A percentile compares a stretch with the other conserved stretches of the same genome.
phyloP scores from a whole-genome alignment of 768 basidiomycete genomes.

The Russula emetica region DNA sequence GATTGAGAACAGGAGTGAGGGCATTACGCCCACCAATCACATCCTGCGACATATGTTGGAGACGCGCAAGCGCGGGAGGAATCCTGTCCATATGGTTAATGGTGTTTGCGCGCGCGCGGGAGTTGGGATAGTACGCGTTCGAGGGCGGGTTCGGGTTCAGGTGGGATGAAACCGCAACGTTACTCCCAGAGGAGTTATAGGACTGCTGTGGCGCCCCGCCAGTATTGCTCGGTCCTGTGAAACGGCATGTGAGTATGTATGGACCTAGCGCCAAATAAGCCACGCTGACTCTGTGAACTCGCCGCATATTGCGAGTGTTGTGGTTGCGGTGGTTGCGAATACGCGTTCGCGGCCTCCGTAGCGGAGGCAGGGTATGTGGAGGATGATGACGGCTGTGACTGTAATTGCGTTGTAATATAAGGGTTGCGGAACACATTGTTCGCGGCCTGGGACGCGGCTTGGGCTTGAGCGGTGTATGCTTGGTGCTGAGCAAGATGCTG shows the following conservation, averaged over 20 bases:
- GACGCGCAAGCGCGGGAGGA: conserved; percentile 87
- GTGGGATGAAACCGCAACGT: conserved; percentile 27
- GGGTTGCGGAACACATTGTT: conserved; percentile 72
- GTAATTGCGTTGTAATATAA: conserved; percentile 54
- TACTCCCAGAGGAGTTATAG: conserved; percentile 12
- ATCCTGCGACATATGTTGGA: conserved; percentile 87
- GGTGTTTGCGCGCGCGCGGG: conserved; percentile 83
- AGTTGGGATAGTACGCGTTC: conserved; percentile 62
- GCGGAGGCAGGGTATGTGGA: conserved; percentile 34
- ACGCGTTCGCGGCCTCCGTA: conserved; percentile 30
- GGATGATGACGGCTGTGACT: conserved; percentile 34
- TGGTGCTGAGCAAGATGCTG: conserved; percentile 95
- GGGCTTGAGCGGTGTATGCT: conserved; percentile 82
- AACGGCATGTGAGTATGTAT: conserved; percentile 49
- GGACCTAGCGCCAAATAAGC: conserved; percentile 42
- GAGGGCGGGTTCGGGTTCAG: conserved; percentile 53
- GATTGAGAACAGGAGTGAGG: conserved; percentile 87
- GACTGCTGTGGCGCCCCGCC: conserved; percentile 30
- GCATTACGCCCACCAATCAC: conserved; percentile 74
- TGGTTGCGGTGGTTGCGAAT: conserved; percentile 22
- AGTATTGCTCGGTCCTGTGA: conserved; percentile 34
- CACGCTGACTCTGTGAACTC: conserved; percentile 32
- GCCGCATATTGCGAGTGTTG: conserved; percentile 30
- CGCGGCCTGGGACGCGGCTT: conserved; percentile 67
- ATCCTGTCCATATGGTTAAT: conserved; percentile 88